These are phyloP conservation scores for Nakataea oryzae DNA, from an alignment of 2,329 filamentous ascomycete species.

Conservation along the genomic window DNA sequence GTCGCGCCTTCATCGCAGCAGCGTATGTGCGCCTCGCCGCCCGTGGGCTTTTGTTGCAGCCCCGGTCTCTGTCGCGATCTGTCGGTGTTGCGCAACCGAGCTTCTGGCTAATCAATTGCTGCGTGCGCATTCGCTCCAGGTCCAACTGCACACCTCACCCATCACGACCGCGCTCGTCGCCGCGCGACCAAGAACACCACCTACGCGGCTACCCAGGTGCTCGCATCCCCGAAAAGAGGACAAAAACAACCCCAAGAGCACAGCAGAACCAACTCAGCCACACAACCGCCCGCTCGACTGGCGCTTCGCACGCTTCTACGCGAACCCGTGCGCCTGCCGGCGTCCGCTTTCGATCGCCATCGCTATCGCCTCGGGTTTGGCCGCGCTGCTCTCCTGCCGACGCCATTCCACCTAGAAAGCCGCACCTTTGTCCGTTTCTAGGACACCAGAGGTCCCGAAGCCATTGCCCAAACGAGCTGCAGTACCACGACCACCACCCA, in stretches of 20 bases:
- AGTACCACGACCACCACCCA: background rate
- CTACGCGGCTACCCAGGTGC: too few species aligned
- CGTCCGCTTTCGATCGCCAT: background rate
- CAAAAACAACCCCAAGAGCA: background rate
- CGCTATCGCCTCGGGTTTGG: background rate
- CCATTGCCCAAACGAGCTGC: background rate
- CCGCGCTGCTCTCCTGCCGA: background rate
- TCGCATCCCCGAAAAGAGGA: background rate
- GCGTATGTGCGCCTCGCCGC: background rate
- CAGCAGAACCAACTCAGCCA: background rate
- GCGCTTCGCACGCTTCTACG: background rate
- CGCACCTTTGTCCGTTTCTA: background rate
- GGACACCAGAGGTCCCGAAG: background rate
- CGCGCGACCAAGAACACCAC: background rate
- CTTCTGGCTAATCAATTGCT: background rate
- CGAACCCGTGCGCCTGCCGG: too few species aligned
- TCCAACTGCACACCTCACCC: background rate
- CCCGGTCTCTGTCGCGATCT: background rate
- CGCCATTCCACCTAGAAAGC: background rate
- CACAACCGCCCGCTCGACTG: too few species aligned
- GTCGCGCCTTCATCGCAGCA: background rate
- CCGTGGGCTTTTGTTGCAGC: background rate
- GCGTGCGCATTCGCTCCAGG: background rate
- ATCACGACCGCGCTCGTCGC: background rate
- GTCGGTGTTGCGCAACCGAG: background rate